These are phyloP conservation scores for Vigna hirtella DNA, from an alignment of 306 rosid species.

Conservation along the genomic window DNA sequence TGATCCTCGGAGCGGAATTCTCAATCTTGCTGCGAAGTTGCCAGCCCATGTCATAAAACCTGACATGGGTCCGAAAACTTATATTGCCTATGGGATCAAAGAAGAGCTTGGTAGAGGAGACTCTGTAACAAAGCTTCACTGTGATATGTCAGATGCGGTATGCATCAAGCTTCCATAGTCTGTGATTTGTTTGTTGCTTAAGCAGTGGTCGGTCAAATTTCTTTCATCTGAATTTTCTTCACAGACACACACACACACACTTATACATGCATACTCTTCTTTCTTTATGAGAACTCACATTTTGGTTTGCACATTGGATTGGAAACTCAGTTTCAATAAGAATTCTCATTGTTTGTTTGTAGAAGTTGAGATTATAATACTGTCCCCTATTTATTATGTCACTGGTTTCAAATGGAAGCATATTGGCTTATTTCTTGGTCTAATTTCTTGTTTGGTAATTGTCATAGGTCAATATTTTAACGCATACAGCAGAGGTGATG, in stretches of 20 bases:
- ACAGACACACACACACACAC: not conserved
- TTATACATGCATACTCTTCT: not conserved
- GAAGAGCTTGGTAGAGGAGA: conserved; percentile 94
- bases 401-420: conserved; percentile 23
- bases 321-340: conserved; percentile 18
- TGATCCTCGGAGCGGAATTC: conserved; percentile 79
- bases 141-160: conserved; percentile 96
- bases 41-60: conserved; percentile 77
- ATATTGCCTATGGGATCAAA: conserved; percentile 77
- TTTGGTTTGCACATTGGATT: conserved; percentile 28
- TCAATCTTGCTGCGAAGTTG: conserved; percentile 88
- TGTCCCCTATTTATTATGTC: not conserved
- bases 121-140: conserved; percentile 91
- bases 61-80: conserved; percentile 94
- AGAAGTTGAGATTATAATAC: conserved; percentile 4
- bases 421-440: conserved; percentile 31
- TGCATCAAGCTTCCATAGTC: conserved; percentile 48
- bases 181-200: conserved; percentile 32
- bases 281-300: conserved; percentile 24
- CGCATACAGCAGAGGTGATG: conserved; percentile 71
- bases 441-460: conserved; percentile 33
- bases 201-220: conserved; percentile 3
- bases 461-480: conserved; percentile 80
- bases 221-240: conserved; percentile 20
- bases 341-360: conserved; percentile 4